Evolutionary conservation across 83 land plant genomes (phyloP), one percentile per base, ranked within the genome.

Genomic region (Isoetes engelmannii): DNA sequence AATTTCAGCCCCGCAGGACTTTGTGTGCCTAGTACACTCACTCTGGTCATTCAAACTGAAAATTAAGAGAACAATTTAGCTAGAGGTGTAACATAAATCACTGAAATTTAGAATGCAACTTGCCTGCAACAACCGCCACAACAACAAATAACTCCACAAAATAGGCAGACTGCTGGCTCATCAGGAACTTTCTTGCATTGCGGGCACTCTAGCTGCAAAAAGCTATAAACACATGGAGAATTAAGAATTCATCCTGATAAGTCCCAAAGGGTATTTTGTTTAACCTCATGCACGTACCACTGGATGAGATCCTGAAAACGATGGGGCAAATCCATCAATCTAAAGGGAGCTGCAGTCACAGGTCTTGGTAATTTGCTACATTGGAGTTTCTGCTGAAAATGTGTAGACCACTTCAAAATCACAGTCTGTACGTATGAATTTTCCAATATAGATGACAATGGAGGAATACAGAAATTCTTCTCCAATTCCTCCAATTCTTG

Each of bases 121-220:
- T 19, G 89, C 99, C 90, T 94, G 99, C 99, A 90, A 67, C 97
- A 94, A 28, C 37, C 37, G 2, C 37, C 37, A 28, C 37, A 28
- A 70, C 84, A 88, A 73, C 92, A 90, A 51, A 94, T 79, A 61
- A 81, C 81, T 55, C 99, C 99, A 82, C 99, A 94, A 5, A 94
- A 61, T 61, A 94, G 75, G 71, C 99, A 94, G 45, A 90, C 66
- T 46, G 90, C 99, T 68, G 99, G 93, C 37, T 84, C 84, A 2
- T 83, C 82, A 3, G 81, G 80, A n/a, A 83, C 76, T 45, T 68
- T 21, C 10, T 81, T 82, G 71, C 99, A 94, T 6, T 56, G 47
- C 17, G 85, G 75, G 69, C 99, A 94, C 4, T 62, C 63, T 63
- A 72, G 83, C 71, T 90, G 90, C 66, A 94, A 76, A 66, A 80